Evolutionary conservation across 1,139 yeast species (phyloP), one percentile per base, ranked within the genome.

Genomic region (Nakaseomyces bracarensis): DNA sequence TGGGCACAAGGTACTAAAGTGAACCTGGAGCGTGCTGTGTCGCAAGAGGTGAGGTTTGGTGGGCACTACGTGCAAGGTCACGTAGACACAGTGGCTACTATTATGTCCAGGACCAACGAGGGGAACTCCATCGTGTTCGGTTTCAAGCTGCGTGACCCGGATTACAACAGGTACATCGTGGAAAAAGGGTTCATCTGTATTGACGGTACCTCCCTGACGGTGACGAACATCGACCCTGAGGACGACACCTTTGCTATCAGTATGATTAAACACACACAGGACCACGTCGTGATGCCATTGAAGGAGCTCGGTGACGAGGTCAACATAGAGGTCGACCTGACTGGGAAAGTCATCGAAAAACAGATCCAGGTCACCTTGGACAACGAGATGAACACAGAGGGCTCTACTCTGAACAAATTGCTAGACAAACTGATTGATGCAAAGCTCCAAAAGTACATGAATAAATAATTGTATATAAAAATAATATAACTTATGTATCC

Each of bases 31-130:
- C 72, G 98, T 48, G 98, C 98, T 0, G 87, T 91, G 25, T 67
- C 75, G 46, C 74, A 57, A 52, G 87, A 84, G 42, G 87, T 81
- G 10, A 71, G 98, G 49, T 77, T 89, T 57, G 98, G 99, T 21
- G 98, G 99, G 1, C 99, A 91, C 64, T 78, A 89, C 48, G 98
- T 91, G 1, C 98, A 91, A 56, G 99, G 98, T 11, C 99, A 91
- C 66, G 89, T 93, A 26, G 98, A 91, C 59, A 85, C 96, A 0
- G 71, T 81, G 23, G 96, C 96, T 3, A 64, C 65, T 25, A 82
- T 93, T 30, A 72, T 73, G 1, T 61, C 64, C 1, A 70, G 66
- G 26, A 64, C 50, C 6, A 65, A 74, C 0, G 97, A 89, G 56
- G 93, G 83, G 2, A 84, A 87, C 62, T 82, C 97, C 2, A 68